Evolutionary conservation across 176 grass and related monocot species (phyloP).

Genomic region (Canna indica): DNA sequence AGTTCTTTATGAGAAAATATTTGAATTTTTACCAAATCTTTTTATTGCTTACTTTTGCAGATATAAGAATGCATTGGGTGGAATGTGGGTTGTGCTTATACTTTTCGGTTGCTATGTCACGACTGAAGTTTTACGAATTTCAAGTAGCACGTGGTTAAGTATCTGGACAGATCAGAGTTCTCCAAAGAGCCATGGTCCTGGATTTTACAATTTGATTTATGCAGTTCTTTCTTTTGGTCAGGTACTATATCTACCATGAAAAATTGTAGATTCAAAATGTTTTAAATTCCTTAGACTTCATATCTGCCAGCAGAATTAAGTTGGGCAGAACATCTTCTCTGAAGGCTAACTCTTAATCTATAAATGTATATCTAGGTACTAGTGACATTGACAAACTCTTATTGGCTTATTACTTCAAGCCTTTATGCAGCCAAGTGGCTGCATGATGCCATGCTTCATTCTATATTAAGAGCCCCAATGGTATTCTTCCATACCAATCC

Average conservation of each 20-base stretch:
- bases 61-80: slow-evolving; percentile 93
- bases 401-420: slow-evolving; percentile 81
- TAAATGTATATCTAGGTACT: slow-evolving; percentile 42
- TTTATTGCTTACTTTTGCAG: slow-evolving; percentile 37
- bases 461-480: slow-evolving; percentile 98
- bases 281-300: not conserved
- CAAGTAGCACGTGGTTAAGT: slow-evolving; percentile 97
- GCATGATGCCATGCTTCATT: slow-evolving; percentile 87
- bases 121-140: slow-evolving; percentile 87
- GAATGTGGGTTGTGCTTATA: slow-evolving; percentile 69
- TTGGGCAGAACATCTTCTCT: not conserved
- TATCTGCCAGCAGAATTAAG: not conserved
- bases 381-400: slow-evolving; percentile 75
- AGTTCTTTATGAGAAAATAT: not conserved
- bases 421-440: slow-evolving; percentile 70
- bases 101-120: slow-evolving; percentile 63
- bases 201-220: slow-evolving; percentile 90
- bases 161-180: slow-evolving; percentile 89
- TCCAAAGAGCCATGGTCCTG: slow-evolving; percentile 49
- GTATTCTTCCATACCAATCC: slow-evolving; percentile 98
- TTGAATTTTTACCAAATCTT: slow-evolving; percentile 18
- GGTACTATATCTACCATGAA: slow-evolving; percentile 32
- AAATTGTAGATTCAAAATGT: not conserved
- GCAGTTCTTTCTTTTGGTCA: slow-evolving; percentile 75
- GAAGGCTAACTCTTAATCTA: slow-evolving; percentile 3